phyloP scores from a whole-genome alignment of 345 rosid species.

The Gossypium rotundifolium region DNA sequence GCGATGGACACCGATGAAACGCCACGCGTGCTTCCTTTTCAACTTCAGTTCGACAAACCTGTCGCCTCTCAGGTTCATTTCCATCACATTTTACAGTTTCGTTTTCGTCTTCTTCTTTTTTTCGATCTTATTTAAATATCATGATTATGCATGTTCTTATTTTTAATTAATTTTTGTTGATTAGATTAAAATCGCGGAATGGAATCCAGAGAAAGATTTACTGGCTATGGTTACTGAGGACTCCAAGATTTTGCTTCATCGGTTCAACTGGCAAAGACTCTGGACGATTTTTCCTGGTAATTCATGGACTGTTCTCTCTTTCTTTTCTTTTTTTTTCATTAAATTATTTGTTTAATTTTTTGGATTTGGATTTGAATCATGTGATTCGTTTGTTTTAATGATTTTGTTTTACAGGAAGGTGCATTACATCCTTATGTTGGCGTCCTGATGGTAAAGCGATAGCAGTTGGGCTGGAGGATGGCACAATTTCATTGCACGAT shows the following conservation, averaged over 20 bases:
- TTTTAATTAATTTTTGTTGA: not conserved
- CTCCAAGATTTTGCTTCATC: conserved; percentile 65
- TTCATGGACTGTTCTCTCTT: not conserved
- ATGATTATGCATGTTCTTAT: not conserved
- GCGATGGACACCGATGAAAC: conserved; percentile 70
- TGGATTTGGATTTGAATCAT: not conserved
- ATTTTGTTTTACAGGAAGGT: conserved; percentile 38
- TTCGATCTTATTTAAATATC: not conserved
- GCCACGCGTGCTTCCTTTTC: conserved; percentile 55
- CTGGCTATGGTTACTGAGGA: conserved; percentile 81
- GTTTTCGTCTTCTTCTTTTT: not conserved
- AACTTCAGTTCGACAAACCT: conserved; percentile 81
- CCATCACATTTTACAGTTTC: not conserved
- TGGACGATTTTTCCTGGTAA: conserved; percentile 75
- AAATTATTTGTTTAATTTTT: not conserved
- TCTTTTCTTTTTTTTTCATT: not conserved
- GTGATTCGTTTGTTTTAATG: not conserved
- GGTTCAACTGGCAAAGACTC: conserved; percentile 89
- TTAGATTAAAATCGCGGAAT: conserved; percentile 63
- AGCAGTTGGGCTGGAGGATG: conserved; percentile 85
- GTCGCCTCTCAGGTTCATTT: conserved; percentile 62
- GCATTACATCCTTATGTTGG: conserved; percentile 71
- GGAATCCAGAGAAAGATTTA: conserved; percentile 88
- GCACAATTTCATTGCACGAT: conserved; percentile 70
- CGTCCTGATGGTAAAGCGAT: conserved; percentile 86